Conservation (phyloP, 2,329 filamentous ascomycete species). For the Hypoxylon sp. region DNA sequence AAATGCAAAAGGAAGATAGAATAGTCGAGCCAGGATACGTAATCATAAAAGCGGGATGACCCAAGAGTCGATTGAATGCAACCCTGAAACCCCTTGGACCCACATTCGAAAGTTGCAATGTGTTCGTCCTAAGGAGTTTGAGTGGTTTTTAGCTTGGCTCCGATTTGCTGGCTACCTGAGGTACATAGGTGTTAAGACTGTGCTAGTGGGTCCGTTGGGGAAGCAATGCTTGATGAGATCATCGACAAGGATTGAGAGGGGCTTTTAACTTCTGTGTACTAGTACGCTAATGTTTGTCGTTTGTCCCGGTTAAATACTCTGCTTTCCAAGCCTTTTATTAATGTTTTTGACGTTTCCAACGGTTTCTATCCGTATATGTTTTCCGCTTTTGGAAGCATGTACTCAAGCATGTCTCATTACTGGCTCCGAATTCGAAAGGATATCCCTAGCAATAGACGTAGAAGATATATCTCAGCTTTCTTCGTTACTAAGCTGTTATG, state of each 20-base stretch:
- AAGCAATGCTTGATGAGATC: constrained; percentile 37
- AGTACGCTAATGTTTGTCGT: constrained; percentile 5
- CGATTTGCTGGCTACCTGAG: constrained; percentile 10
- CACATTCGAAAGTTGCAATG: constrained; percentile 17
- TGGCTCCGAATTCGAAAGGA: constrained; percentile 13
- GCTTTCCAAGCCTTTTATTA: background rate
- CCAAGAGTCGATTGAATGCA: constrained; percentile 43
- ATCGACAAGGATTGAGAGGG: constrained; percentile 40
- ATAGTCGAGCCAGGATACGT: constrained; percentile 18
- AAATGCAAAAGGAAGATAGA: constrained; percentile 1
- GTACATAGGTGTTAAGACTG: constrained; percentile 6
- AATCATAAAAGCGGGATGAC: constrained; percentile 35
- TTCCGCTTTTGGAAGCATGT: constrained; percentile 31
- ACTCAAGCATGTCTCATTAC: background rate
- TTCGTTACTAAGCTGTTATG: background rate
- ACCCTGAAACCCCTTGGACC: constrained; percentile 33
- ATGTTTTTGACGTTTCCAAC: constrained; percentile 27
- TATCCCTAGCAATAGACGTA: constrained; percentile 4
- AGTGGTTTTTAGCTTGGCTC: constrained; percentile 32
- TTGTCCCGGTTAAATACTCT: constrained; percentile 31
- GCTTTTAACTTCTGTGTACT: constrained; percentile 20
- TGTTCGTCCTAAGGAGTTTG: constrained; percentile 21
- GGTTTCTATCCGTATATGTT: constrained; percentile 31
- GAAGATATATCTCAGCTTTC: background rate
- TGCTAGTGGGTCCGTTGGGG: constrained; percentile 18